A percentile compares a stretch with the other conserved stretches of the same genome.
These are phyloP conservation scores for Pleurotus eryngii DNA, from an alignment of 768 basidiomycete genomes.

Conservation along the genomic window DNA sequence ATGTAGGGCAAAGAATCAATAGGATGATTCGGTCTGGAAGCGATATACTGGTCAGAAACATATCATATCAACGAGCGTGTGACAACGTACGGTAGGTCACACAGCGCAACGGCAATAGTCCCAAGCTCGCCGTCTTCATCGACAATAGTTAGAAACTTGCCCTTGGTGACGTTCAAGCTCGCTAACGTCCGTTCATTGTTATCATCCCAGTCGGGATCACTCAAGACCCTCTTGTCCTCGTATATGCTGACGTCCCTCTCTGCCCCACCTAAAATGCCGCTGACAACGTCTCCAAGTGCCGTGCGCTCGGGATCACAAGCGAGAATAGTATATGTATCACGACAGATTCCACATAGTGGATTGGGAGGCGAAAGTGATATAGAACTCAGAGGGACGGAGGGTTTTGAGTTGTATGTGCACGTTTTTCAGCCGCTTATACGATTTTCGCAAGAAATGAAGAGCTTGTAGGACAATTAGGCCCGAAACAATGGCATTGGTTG, in stretches of 20 bases:
- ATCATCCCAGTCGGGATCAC: slow-evolving; percentile 93
- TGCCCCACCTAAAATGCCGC: slow-evolving; percentile 59
- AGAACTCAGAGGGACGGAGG: slow-evolving; percentile 72
- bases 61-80: no score
- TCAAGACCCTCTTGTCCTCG: slow-evolving; percentile 82
- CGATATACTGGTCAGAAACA: background rate
- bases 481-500: slow-evolving; percentile 96
- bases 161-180: slow-evolving; percentile 73
- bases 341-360: slow-evolving; percentile 76
- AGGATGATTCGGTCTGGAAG: slow-evolving; percentile 52
- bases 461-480: slow-evolving; percentile 94
- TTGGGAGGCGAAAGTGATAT: slow-evolving; percentile 70
- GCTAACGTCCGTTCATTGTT: slow-evolving; percentile 79
- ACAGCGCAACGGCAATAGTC: slow-evolving; percentile 69
- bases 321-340: slow-evolving; percentile 77
- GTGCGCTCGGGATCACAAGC: slow-evolving; percentile 69
- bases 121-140: slow-evolving; percentile 82
- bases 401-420: slow-evolving; percentile 78
- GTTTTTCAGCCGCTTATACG: slow-evolving; percentile 59
- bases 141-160: slow-evolving; percentile 84
- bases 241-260: slow-evolving; percentile 72
- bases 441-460: slow-evolving; percentile 73
- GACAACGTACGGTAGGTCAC: slow-evolving; percentile 64
- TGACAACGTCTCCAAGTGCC: slow-evolving; percentile 70
- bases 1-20: slow-evolving; percentile 51